Conservation (phyloP, 179 eudicot species). For the Silene noctiflora region DNA sequence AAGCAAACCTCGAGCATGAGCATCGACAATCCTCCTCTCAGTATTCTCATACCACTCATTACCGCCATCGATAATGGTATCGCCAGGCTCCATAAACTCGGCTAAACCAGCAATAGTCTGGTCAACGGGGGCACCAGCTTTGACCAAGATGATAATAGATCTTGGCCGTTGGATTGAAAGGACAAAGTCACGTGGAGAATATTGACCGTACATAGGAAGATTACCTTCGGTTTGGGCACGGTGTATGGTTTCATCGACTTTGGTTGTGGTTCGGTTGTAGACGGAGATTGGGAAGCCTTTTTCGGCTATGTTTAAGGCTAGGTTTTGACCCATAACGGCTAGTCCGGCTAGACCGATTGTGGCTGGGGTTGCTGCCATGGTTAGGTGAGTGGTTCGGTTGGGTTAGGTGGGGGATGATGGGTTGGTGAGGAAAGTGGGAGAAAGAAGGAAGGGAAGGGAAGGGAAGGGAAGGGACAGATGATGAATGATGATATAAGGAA, state of each 20-base stretch:
- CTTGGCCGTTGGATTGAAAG: slow-evolving; percentile 41
- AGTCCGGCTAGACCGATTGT: slow-evolving; percentile 46
- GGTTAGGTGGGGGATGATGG: too few relatives aligned
- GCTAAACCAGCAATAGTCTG: slow-evolving; percentile 35
- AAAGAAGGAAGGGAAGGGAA: slow-evolving; percentile 8
- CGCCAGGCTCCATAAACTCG: slow-evolving; percentile 36
- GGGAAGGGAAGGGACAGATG: slow-evolving; percentile 2
- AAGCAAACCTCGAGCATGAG: slow-evolving; percentile 18
- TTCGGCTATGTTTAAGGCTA: slow-evolving; percentile 48
- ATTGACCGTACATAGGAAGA: slow-evolving; percentile 37
- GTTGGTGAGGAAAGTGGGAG: slow-evolving; percentile 2
- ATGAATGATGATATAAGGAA: not conserved
- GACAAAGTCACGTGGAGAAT: slow-evolving; percentile 37
- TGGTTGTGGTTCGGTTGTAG: slow-evolving; percentile 41
- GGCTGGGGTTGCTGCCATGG: slow-evolving; percentile 25
- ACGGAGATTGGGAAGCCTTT: slow-evolving; percentile 48
- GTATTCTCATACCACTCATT: slow-evolving; percentile 50
- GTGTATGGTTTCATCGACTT: slow-evolving; percentile 35
- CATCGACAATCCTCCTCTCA: slow-evolving; percentile 32
- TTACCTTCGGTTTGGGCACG: slow-evolving; percentile 32
- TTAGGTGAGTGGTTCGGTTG: not conserved
- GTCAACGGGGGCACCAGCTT: slow-evolving; percentile 44
- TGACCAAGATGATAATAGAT: slow-evolving; percentile 43
- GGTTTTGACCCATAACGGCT: slow-evolving; percentile 54
- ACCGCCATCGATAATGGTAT: slow-evolving; percentile 46